Base-by-base conservation (phyloP, 1,284 basidiomycete species). In the Chondrostereum purpureum region DNA sequence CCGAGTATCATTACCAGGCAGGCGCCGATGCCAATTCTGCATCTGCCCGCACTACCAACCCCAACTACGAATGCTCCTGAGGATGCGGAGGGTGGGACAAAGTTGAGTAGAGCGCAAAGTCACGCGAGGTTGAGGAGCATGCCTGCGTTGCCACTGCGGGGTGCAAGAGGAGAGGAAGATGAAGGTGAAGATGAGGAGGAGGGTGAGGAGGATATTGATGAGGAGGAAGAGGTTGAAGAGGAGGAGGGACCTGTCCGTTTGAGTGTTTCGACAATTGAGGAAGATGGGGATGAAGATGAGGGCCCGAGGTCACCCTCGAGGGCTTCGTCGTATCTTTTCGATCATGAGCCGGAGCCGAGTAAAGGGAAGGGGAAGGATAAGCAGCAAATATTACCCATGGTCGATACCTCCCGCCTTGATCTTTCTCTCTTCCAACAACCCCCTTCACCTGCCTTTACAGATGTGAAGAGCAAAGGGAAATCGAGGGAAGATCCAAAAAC, bases 1-100 rank as follows among this genome's bases (percentile, higher is more conserved):
- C 78, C 77, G 12, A 71, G 69, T 8, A 57, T 78, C 20, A 69
- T 75, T 35, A 58, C 68, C 5, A 69, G 76, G 27, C 71, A 69
- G 11, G 69, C 73, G 3, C 70, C 71, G 3, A 61, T 78, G 53
- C 74, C 76, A 0, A 59, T 78, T 18, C 52, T 72, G 4, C 69
- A 73, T 47, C 63, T 80, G 6, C 78, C 78, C 1, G 64, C 64
- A 4, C 60, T 78, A 17, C 64, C 67, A 0, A 53, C 60, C 6
- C 48, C 59, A 2, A 51, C 57, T 20, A 13, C 10, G n/a, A n/a
- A n/a, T 19, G 10, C 8, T 27, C 60, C 51, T 17, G 49, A 42
- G 43, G 44, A 50, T 41, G 39, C 53, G 19, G 36, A 3, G 23
- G 22, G 16, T 11, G 3, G 17, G 22, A 3, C 14, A 13, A 3